phyloP scores from a whole-genome alignment of 176 grass and related monocot species.

The Canna indica region DNA sequence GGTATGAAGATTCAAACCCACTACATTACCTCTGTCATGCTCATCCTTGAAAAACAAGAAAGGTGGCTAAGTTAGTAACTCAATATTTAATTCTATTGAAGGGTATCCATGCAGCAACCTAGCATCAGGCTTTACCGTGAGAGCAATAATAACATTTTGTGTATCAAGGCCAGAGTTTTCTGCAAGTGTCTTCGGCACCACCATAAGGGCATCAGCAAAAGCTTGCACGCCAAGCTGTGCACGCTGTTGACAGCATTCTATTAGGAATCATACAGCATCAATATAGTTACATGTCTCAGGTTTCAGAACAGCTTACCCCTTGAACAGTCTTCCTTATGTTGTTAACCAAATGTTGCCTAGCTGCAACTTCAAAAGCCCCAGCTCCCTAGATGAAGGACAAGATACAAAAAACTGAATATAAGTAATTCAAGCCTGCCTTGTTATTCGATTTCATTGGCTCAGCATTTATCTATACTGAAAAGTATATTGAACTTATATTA shows the following conservation, averaged over 20 bases:
- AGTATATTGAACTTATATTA: background rate
- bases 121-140: constrained; percentile 35
- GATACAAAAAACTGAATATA: background rate
- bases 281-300: background rate
- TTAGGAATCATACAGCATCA: background rate
- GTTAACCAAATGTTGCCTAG: constrained; percentile 81
- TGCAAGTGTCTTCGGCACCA: constrained; percentile 85
- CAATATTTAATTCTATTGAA: background rate
- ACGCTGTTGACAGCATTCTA: constrained; percentile 37
- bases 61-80: background rate
- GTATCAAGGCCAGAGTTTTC: constrained; percentile 95
- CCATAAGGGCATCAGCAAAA: constrained; percentile 95
- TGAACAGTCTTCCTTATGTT: constrained; percentile 90
- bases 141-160: constrained; percentile 67
- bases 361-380: constrained; percentile 93
- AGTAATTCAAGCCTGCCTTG: background rate
- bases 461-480: background rate
- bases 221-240: constrained; percentile 90
- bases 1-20: constrained; percentile 71
- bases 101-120: background rate
- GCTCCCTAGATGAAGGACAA: constrained; percentile 41
- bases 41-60: constrained; percentile 45
- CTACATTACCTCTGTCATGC: constrained; percentile 67
- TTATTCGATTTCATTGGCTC: too few relatives aligned
- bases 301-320: constrained; percentile 41